Evolutionary conservation across 2,329 filamentous ascomycete species (phyloP).

Genomic region (Paramyrothecium roridum): DNA sequence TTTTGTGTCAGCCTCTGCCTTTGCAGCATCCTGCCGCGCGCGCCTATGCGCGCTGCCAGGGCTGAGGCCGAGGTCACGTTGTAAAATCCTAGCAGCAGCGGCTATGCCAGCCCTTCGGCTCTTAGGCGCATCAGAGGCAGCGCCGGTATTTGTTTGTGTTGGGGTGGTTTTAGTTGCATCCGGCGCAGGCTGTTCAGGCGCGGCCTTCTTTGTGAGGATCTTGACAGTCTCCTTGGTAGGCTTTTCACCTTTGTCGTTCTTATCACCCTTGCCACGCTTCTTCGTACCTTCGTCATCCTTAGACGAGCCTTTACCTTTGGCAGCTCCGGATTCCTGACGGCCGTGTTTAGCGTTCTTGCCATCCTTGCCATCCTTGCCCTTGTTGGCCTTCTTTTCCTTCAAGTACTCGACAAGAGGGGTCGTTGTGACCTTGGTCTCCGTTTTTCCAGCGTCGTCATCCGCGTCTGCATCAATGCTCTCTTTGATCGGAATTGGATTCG

Average conservation of each 20-base stretch:
- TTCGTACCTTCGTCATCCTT: slow-evolving; percentile 49
- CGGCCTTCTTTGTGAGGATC: slow-evolving; percentile 58
- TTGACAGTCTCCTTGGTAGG: slow-evolving; percentile 57
- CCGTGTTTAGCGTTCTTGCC: slow-evolving; percentile 49
- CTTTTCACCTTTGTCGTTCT: slow-evolving; percentile 51
- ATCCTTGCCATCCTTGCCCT: slow-evolving; percentile 50
- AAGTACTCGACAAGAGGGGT: slow-evolving; percentile 89
- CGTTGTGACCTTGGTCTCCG: slow-evolving; percentile 64
- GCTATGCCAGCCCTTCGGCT: slow-evolving; percentile 59
- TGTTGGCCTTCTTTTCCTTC: slow-evolving; percentile 86
- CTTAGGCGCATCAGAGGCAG: slow-evolving; percentile 40
- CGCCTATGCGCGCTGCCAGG: slow-evolving; percentile 60
- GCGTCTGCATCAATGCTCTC: slow-evolving; percentile 40
- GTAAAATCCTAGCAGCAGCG: slow-evolving; percentile 61
- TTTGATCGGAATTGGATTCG: slow-evolving; percentile 58
- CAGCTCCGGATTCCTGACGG: slow-evolving; percentile 49
- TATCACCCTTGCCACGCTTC: slow-evolving; percentile 64
- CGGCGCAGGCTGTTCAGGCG: slow-evolving; percentile 41
- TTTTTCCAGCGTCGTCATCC: slow-evolving; percentile 38
- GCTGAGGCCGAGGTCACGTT: slow-evolving; percentile 63
- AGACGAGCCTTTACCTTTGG: slow-evolving; percentile 41
- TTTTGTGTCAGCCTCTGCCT: slow-evolving; percentile 49
- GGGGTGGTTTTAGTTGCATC: slow-evolving; percentile 42
- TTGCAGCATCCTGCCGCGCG: slow-evolving; percentile 56
- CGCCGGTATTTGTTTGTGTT: slow-evolving; percentile 25